Conservation (phyloP, 2,329 filamentous ascomycete genomes). For the Dactylellina sp. region DNA sequence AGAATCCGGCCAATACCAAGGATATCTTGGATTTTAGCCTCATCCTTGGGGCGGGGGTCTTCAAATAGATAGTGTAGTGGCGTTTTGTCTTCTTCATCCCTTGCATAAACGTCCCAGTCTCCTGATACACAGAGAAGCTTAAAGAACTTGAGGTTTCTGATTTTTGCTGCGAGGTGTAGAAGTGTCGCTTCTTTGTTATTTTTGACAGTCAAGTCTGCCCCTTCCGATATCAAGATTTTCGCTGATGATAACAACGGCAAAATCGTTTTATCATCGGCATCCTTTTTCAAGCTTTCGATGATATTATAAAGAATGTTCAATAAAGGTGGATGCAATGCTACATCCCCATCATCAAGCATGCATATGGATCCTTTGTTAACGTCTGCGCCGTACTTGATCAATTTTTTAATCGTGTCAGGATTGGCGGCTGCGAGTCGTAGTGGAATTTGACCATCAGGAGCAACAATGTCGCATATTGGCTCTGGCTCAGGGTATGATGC, state of each 20-base stretch:
- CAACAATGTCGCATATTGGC: neutral
- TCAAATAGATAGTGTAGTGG: conserved; percentile 29
- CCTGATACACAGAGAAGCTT: conserved; percentile 28
- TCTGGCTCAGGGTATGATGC: neutral
- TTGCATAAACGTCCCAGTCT: conserved; percentile 19
- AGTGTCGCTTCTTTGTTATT: neutral
- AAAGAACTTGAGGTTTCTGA: conserved; percentile 30
- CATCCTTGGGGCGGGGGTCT: neutral
- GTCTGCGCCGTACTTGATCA: conserved; percentile 20
- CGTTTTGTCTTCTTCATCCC: neutral
- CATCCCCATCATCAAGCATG: neutral
- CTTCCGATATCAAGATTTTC: conserved; percentile 12
- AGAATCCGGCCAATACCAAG: conserved; percentile 20
- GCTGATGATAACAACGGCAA: conserved; percentile 5
- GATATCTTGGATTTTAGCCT: neutral
- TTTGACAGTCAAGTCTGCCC: conserved; percentile 1
- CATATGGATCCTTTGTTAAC: neutral
- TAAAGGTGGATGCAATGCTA: neutral
- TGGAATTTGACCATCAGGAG: neutral
- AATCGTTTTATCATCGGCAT: neutral
- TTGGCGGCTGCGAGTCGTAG: neutral
- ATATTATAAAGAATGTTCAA: neutral
- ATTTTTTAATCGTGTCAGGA: conserved; percentile 8
- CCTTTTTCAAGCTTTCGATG: neutral
- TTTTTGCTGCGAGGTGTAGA: conserved; percentile 25